phyloP scores from a whole-genome alignment of 1,284 basidiomycete genomes.

The Cryptococcus floricola region DNA sequence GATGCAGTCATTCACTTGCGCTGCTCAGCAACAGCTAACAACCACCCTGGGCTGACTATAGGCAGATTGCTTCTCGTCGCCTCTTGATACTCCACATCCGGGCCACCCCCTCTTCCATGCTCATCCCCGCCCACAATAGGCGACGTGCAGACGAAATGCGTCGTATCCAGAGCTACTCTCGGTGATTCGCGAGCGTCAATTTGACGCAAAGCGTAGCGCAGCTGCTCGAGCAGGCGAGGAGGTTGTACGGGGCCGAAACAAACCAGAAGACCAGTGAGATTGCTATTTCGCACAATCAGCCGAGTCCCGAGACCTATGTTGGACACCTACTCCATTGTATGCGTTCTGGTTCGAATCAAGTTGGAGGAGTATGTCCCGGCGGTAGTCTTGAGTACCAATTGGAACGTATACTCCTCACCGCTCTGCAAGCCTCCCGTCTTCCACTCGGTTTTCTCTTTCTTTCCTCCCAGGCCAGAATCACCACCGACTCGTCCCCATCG shows the following conservation, averaged over 20 bases:
- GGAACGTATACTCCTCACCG: slow-evolving; percentile 85
- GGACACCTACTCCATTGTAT: slow-evolving; percentile 63
- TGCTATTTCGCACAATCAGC: slow-evolving; percentile 49
- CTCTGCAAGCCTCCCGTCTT: slow-evolving; percentile 86
- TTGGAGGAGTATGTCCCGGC: slow-evolving; percentile 85
- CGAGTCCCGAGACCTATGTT: slow-evolving; percentile 4
- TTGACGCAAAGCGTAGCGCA: slow-evolving; percentile 68
- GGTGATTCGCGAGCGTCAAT: slow-evolving; percentile 87
- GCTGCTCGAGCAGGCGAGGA: slow-evolving; percentile 66
- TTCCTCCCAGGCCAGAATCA: slow-evolving; percentile 21
- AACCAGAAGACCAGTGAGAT: slow-evolving; percentile 86
- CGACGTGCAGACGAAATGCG: slow-evolving; percentile 91
- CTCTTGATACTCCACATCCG: slow-evolving; percentile 78
- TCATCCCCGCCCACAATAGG: slow-evolving; percentile 62
- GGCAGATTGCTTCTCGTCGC: slow-evolving; percentile 85
- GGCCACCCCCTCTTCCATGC: slow-evolving; percentile 27
- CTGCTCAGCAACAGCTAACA: slow-evolving; percentile 75
- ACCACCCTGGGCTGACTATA: slow-evolving; percentile 84
- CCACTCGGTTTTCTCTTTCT: slow-evolving; percentile 44
- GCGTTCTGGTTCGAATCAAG: slow-evolving; percentile 72
- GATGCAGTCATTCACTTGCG: slow-evolving; percentile 59
- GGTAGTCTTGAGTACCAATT: slow-evolving; percentile 78
- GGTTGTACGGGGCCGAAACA: slow-evolving; percentile 87
- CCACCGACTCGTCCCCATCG: slow-evolving; percentile 60
- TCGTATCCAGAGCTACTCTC: slow-evolving; percentile 92